A percentile compares a stretch with the other conserved stretches of the same genome.
Conservation (phyloP, 495 filamentous ascomycete species). For the Penicillium cinerascens region DNA sequence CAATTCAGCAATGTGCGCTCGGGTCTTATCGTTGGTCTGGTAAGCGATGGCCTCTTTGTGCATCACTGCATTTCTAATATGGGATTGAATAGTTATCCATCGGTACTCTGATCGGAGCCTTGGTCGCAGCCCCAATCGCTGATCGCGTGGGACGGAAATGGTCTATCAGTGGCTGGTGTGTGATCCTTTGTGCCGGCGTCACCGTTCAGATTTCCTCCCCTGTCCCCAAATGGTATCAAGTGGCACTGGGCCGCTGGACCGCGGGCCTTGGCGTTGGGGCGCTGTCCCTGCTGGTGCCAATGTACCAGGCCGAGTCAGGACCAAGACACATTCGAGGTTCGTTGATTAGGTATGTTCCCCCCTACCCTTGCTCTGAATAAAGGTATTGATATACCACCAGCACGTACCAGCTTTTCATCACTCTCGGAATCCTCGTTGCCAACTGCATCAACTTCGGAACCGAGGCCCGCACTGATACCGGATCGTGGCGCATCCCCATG, state of each 20-base stretch:
- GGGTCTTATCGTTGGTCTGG: slow-evolving; percentile 48
- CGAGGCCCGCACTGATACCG: slow-evolving; percentile 35
- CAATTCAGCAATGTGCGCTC: slow-evolving; percentile 44
- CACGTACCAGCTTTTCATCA: slow-evolving; percentile 82
- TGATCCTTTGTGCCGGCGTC: slow-evolving; percentile 59
- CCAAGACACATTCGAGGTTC: slow-evolving; percentile 62
- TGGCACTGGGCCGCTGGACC: slow-evolving; percentile 50
- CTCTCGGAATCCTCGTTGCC: slow-evolving; percentile 75
- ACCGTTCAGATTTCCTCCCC: slow-evolving; percentile 62
- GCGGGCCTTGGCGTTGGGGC: slow-evolving; percentile 66
- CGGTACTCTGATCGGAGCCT: slow-evolving; percentile 64
- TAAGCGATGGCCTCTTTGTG: slow-evolving; percentile 1
- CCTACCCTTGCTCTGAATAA: not conserved
- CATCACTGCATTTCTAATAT: not conserved
- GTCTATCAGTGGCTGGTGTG: slow-evolving; percentile 49
- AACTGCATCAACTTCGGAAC: slow-evolving; percentile 80
- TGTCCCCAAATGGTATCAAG: slow-evolving; percentile 47
- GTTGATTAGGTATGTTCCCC: slow-evolving; percentile 47
- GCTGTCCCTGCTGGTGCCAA: slow-evolving; percentile 63
- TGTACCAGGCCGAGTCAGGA: slow-evolving; percentile 68
- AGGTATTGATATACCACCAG: slow-evolving; percentile 9
- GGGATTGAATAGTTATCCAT: slow-evolving; percentile 44
- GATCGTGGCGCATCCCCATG: slow-evolving; percentile 76
- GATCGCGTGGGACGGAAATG: slow-evolving; percentile 51
- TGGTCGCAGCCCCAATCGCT: slow-evolving; percentile 53